Percentiles rank a stretch among this genome's conserved stretches.
These are phyloP conservation scores for Hymenoscyphus scutula DNA, from an alignment of 2,329 filamentous ascomycete genomes.

Conservation along the genomic window DNA sequence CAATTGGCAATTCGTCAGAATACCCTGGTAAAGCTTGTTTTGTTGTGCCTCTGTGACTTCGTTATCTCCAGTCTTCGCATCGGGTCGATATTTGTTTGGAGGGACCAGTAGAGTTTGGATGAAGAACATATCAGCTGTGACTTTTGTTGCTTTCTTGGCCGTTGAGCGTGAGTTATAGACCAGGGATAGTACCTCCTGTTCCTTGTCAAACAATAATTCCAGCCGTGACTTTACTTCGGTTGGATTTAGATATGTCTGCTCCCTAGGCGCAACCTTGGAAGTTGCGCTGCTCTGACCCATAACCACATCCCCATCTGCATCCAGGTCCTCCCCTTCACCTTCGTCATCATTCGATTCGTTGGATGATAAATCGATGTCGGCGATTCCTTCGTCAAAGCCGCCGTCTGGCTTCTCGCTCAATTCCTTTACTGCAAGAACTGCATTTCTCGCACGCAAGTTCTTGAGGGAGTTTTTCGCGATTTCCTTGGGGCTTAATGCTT, in stretches of 20 bases:
- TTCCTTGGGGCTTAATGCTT: slow-evolving; percentile 70
- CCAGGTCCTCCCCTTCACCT: slow-evolving; percentile 47
- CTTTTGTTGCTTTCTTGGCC: slow-evolving; percentile 53
- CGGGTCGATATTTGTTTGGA: slow-evolving; percentile 87
- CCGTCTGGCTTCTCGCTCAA: slow-evolving; percentile 37
- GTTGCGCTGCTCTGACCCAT: slow-evolving; percentile 52
- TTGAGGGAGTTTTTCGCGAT: slow-evolving; percentile 72
- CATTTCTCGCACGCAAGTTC: slow-evolving; percentile 49
- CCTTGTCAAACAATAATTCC: slow-evolving; percentile 77
- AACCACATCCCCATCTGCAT: slow-evolving; percentile 56
- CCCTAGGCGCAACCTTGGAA: slow-evolving; percentile 40
- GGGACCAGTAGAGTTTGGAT: slow-evolving; percentile 82
- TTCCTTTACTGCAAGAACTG: slow-evolving; percentile 40
- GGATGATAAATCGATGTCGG: slow-evolving; percentile 57
- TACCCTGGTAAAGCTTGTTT: slow-evolving; percentile 82
- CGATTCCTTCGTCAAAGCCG: slow-evolving; percentile 63
- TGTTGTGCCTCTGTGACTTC: slow-evolving; percentile 85
- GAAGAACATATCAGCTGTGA: slow-evolving; percentile 93
- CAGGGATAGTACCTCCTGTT: slow-evolving; percentile 79
- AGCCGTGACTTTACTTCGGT: slow-evolving; percentile 81
- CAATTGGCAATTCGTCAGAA: slow-evolving; percentile 71
- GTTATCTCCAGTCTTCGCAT: slow-evolving; percentile 75
- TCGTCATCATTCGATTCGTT: slow-evolving; percentile 42
- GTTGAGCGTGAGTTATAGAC: slow-evolving; percentile 71
- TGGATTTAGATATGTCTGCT: slow-evolving; percentile 75